A percentile compares a stretch with the other conserved stretches of the same genome.
These are phyloP conservation scores for Telfairia occidentalis DNA, from an alignment of 331 rosid species.

Conservation along the genomic window DNA sequence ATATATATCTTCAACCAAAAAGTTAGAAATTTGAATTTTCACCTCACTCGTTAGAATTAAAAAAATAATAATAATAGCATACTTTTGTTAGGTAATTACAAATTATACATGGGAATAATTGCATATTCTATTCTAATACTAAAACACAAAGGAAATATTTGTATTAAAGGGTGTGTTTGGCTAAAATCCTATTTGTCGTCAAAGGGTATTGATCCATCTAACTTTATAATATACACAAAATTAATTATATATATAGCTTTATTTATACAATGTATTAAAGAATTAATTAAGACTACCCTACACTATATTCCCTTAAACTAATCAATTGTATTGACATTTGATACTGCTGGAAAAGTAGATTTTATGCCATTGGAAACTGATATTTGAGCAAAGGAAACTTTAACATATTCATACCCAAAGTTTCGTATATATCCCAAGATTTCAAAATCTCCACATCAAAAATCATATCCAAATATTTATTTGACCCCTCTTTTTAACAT, in stretches of 20 bases:
- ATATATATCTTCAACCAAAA: no score
- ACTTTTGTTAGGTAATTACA: not conserved
- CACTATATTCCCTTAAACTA: not conserved
- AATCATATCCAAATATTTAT: not conserved
- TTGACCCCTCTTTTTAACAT: not conserved
- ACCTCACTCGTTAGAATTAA: no score
- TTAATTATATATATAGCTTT: not conserved
- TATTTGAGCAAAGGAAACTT: not conserved
- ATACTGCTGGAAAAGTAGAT: not conserved
- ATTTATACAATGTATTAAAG: not conserved
- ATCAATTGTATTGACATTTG: not conserved
- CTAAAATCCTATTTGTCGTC: not conserved
- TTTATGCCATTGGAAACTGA: not conserved
- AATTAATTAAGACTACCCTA: not conserved
- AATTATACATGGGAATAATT: not conserved
- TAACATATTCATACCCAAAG: not conserved
- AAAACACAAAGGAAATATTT: not conserved
- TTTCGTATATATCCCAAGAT: conserved; percentile 5
- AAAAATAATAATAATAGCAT: no score
- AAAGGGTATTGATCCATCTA: not conserved
- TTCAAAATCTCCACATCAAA: not conserved
- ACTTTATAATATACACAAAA: not conserved
- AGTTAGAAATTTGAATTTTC: no score
- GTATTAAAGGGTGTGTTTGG: not conserved
- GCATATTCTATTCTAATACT: not conserved